Evolutionary conservation across 352 stramenopile species (phyloP).

Genomic region (Phytopythium helicoides): DNA sequence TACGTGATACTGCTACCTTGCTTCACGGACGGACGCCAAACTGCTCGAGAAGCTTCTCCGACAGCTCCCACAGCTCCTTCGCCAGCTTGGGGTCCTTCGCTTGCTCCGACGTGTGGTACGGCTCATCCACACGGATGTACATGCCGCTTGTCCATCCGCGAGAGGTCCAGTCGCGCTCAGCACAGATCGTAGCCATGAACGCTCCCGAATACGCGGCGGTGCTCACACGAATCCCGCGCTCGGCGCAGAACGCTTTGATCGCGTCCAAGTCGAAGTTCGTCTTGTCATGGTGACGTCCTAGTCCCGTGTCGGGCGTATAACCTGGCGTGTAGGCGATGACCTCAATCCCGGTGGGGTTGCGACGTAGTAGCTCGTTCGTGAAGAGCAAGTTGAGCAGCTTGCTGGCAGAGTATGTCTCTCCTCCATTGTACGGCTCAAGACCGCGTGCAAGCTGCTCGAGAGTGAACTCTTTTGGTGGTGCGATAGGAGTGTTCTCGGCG

Average conservation of each 20-base stretch:
- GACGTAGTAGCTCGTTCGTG: conserved; percentile 38
- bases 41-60: conserved; percentile 3
- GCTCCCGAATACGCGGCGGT: conserved; percentile 18
- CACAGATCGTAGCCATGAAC: conserved; percentile 22
- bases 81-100: conserved; percentile 11
- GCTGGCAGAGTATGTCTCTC: conserved; percentile 26
- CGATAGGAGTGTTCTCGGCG: conserved; percentile 11
- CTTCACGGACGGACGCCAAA: too few relatives aligned
- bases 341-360: conserved; percentile 3
- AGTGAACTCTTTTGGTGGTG: conserved; percentile 15
- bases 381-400: conserved; percentile 62
- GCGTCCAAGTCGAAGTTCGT: neutral
- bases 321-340: neutral
- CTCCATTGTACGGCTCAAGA: conserved; percentile 8
- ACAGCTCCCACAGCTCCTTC: conserved; percentile 27
- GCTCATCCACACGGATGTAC: conserved; percentile 26
- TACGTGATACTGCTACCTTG: too few relatives aligned
- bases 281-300: conserved; percentile 14
- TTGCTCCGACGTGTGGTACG: conserved; percentile 13
- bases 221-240: conserved; percentile 7
- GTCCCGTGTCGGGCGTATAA: conserved; percentile 9
- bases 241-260: neutral
- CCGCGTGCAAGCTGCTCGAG: conserved; percentile 19
- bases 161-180: neutral
- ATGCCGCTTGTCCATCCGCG: conserved; percentile 12